These are phyloP conservation scores for Plenodomus tracheiphilus DNA, from an alignment of 2,329 filamentous ascomycete species.

Conservation along the genomic window DNA sequence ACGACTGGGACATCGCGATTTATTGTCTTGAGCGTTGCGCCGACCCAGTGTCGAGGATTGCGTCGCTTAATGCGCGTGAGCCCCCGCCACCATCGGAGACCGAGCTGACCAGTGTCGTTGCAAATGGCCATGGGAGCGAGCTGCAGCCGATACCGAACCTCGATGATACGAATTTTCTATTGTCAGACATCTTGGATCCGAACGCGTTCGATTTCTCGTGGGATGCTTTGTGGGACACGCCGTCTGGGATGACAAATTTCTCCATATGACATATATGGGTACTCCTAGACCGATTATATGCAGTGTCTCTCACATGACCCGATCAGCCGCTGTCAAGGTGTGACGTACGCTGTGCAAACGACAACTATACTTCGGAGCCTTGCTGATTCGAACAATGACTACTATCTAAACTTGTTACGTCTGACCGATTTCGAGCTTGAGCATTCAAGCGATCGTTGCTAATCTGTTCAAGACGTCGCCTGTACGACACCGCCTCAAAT, in stretches of 20 bases:
- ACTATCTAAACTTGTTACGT: no score
- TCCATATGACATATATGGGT: no score
- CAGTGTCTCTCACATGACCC: no score
- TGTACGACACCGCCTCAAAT: no score
- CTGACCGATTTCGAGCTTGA: no score
- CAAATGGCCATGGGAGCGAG: constrained; percentile 7
- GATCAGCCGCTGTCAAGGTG: no score
- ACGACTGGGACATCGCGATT: constrained; percentile 60
- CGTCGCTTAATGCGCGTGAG: constrained; percentile 29
- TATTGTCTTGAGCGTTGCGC: constrained; percentile 55
- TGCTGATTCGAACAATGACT: no score
- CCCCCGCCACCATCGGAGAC: constrained; percentile 21
- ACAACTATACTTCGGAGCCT: no score
- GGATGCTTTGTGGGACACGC: constrained; percentile 44
- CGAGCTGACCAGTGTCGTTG: constrained; percentile 15
- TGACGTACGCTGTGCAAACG: no score
- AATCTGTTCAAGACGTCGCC: no score
- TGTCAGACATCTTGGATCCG: constrained; percentile 38
- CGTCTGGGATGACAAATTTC: constrained; percentile 40
- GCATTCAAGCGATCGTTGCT: no score
- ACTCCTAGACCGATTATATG: no score
- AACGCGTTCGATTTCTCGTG: constrained; percentile 43
- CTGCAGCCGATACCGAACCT: constrained; percentile 19
- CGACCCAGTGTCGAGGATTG: constrained; percentile 43
- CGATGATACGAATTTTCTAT: constrained; percentile 33